Base-by-base conservation (phyloP, 1,284 basidiomycete genomes). In the Malassezia nana region DNA sequence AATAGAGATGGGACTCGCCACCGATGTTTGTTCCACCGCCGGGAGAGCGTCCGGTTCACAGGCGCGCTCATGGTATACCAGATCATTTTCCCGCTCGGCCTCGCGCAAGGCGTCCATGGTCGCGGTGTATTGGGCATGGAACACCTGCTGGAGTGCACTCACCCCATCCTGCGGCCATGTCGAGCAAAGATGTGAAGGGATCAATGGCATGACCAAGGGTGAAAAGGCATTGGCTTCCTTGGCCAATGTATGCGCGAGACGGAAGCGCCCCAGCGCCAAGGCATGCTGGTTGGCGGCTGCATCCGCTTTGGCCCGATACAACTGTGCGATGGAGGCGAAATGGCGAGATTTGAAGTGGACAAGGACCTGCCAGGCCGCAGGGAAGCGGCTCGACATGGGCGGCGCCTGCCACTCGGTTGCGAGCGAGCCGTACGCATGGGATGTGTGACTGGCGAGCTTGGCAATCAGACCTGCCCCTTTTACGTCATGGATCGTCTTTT, bases 21-120 rank as follows among this genome's bases (percentile, higher is more conserved):
- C 82, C 0, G 80, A 78, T 0, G 84, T 78, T 70, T 88, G 88
- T 49, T 94, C 90, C 50, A 94, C 82, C 0, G 78, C 73, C 0
- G 90, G 83, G 0, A 98, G 80, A 0, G 86, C 81, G 16, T 90
- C 87, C 13, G 84, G 80, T 4, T 85, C 78, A 0, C 90, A 89
- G 0, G 91, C 77, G 51, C 92, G 81, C n/a, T 89, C 89, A 72
- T 98, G 91, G 77, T 98, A 99, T 63, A 99, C 94, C 42, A 99
- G 81, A 69, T 98, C 92, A 74, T 98, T 98, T 77, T 95, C 90
- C 54, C 85, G 83, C 52, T 83, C 81, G 0, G 87, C 86, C 52
- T 87, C 84, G 46, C 76, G 79, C 71, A 84, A 84, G 52, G 82
- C 82, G 62, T 92, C 89, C 0, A 81, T 78, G 64, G 86, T 84